Evolutionary conservation across 352 stramenopile species (phyloP).

Genomic region (Albugo candida): DNA sequence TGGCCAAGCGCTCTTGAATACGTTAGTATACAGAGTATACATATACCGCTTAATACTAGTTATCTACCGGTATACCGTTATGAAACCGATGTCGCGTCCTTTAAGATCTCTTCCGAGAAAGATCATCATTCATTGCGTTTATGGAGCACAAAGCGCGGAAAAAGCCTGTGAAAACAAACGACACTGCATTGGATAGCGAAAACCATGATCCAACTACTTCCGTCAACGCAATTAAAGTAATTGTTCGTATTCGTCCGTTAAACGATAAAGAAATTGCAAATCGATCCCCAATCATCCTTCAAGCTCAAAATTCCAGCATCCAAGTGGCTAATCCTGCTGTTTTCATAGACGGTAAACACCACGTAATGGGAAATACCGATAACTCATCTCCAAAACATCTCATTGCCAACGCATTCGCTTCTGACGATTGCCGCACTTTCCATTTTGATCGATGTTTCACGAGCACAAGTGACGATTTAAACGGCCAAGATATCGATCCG

Average conservation of each 20-base stretch:
- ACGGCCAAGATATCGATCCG: neutral
- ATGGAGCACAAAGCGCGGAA: no score
- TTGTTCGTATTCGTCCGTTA: conserved; percentile 47
- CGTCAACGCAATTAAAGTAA: conserved; percentile 32
- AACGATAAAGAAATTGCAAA: conserved; percentile 28
- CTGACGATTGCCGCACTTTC: conserved; percentile 33
- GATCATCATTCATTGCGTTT: no score
- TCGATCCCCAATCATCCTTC: conserved; percentile 31
- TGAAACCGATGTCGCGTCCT: no score
- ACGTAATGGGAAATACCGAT: conserved; percentile 9
- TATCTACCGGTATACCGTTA: no score
- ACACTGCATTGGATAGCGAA: no score
- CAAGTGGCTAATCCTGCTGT: conserved; percentile 45
- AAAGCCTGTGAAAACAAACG: no score
- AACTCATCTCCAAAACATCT: neutral
- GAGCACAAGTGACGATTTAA: conserved; percentile 8
- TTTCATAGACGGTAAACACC: conserved; percentile 22
- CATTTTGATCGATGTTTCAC: conserved; percentile 67
- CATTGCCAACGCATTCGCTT: neutral
- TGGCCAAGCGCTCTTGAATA: no score
- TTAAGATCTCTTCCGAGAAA: no score
- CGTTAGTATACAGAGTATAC: no score
- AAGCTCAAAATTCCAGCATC: conserved; percentile 19
- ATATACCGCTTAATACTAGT: no score
- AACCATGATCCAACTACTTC: no score